Percentiles rank a stretch among this genome's conserved stretches.
Conservation (phyloP, 2,329 filamentous ascomycete species). For the Aspergillus japonicus region DNA sequence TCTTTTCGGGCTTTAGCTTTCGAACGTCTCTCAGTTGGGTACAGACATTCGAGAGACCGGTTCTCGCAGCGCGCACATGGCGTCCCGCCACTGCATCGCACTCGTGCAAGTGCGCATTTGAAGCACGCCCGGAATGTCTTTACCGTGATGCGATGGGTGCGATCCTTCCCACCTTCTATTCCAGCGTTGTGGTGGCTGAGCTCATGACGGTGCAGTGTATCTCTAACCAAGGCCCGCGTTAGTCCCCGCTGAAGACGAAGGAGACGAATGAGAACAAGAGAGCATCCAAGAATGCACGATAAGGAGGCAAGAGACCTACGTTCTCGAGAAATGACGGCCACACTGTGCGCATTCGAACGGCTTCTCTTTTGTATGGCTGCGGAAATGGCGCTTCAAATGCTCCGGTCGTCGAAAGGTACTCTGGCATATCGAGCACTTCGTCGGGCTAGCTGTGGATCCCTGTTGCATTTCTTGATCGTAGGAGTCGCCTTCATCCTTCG, state of each 20-base stretch:
- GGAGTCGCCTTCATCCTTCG: constrained; percentile 12
- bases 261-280: not conserved
- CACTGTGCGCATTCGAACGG: constrained; percentile 42
- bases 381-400: constrained; percentile 43
- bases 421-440: constrained; percentile 37
- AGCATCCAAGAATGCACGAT: not conserved
- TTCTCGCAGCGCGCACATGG: constrained; percentile 40
- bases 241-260: not conserved
- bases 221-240: constrained; percentile 22
- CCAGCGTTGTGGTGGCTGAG: constrained; percentile 39
- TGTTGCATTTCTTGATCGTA: constrained; percentile 14
- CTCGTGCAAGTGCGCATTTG: constrained; percentile 41
- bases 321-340: constrained; percentile 44
- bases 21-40: constrained; percentile 41
- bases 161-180: constrained; percentile 34
- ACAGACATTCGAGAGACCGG: constrained; percentile 39
- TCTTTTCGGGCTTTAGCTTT: constrained; percentile 30
- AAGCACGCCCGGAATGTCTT: constrained; percentile 45
- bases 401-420: constrained; percentile 42
- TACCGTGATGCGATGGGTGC: constrained; percentile 41
- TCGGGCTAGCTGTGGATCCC: constrained; percentile 20
- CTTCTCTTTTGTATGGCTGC: constrained; percentile 43
- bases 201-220: constrained; percentile 43
- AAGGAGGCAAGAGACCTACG: constrained; percentile 26
- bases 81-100: constrained; percentile 39